Conservation (phyloP, 1,284 basidiomycete species). For the Trichosporon sp. region DNA sequence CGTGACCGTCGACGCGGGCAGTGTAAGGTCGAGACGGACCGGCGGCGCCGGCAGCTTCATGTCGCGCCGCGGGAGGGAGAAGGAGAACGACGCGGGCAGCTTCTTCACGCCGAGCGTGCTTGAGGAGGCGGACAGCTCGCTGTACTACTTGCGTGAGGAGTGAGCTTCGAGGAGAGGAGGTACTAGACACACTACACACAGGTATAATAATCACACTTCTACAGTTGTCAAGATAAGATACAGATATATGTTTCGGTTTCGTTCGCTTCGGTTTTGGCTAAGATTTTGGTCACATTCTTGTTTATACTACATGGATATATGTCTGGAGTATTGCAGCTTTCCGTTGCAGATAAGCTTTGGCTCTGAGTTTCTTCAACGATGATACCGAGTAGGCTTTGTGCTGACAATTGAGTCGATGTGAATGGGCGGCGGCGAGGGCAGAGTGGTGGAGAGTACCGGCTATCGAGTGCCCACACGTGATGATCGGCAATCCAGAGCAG, state of each 20-base stretch:
- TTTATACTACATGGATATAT: not conserved
- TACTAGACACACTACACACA: not conserved
- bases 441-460: no score
- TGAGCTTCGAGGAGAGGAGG: not conserved
- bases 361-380: not conserved
- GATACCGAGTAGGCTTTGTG: not conserved
- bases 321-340: not conserved
- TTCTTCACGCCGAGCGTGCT: not conserved
- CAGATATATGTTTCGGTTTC: conserved; percentile 5
- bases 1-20: not conserved
- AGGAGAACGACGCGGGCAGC: conserved; percentile 1
- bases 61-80: not conserved
- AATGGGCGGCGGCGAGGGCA: not conserved
- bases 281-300: not conserved
- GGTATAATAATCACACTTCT: conserved; percentile 9
- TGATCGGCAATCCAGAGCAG: conserved; percentile 28
- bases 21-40: not conserved
- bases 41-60: not conserved
- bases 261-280: not conserved
- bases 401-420: not conserved
- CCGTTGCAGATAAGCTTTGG: not conserved
- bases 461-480: not conserved
- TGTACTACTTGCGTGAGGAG: not conserved
- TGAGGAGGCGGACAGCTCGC: not conserved
- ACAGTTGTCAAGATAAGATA: conserved; percentile 2